These are phyloP conservation scores for Margaritispora aquatica DNA, from an alignment of 495 filamentous ascomycete species.

Conservation along the genomic window DNA sequence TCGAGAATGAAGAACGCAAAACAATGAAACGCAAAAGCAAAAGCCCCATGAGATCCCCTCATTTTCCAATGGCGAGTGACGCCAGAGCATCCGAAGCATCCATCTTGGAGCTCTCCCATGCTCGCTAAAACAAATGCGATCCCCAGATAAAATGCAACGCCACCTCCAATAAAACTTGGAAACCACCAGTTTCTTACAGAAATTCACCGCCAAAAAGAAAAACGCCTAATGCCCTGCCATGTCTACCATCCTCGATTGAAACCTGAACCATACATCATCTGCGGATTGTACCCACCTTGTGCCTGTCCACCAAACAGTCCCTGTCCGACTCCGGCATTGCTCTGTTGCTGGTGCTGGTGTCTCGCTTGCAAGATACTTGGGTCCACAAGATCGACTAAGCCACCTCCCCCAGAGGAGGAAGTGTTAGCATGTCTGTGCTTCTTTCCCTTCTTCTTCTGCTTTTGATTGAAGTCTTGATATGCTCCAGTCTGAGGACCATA, in stretches of 20 bases:
- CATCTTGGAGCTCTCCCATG: conserved; percentile 31
- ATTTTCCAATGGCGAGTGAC: conserved; percentile 36
- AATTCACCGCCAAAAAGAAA: conserved; percentile 1
- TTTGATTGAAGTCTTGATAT: conserved; percentile 79
- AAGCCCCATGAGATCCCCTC: conserved; percentile 30
- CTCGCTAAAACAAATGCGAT: conserved; percentile 29
- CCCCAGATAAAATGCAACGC: conserved; percentile 19
- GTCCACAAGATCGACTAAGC: conserved; percentile 99
- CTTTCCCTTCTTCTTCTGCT: conserved; percentile 99
- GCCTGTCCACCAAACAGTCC: conserved; percentile 83
- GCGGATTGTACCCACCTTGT: conserved; percentile 97
- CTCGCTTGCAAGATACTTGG: conserved; percentile 98
- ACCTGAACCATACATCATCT: conserved; percentile 78
- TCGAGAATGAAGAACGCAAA: conserved; percentile 22
- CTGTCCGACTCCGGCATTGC: conserved; percentile 75
- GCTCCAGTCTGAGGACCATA: conserved; percentile 79
- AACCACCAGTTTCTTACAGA: conserved; percentile 23
- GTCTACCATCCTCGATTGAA: conserved; percentile 64
- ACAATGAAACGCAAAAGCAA: conserved; percentile 29
- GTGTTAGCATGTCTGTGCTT: conserved; percentile 99
- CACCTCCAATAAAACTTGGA: conserved; percentile 16
- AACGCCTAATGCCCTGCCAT: conserved; percentile 14
- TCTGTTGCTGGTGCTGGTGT: conserved; percentile 77
- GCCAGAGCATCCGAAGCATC: conserved; percentile 33
- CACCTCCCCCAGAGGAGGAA: conserved; percentile 97